phyloP scores from a whole-genome alignment of 768 basidiomycete genomes.

The Lactarius quietus region DNA sequence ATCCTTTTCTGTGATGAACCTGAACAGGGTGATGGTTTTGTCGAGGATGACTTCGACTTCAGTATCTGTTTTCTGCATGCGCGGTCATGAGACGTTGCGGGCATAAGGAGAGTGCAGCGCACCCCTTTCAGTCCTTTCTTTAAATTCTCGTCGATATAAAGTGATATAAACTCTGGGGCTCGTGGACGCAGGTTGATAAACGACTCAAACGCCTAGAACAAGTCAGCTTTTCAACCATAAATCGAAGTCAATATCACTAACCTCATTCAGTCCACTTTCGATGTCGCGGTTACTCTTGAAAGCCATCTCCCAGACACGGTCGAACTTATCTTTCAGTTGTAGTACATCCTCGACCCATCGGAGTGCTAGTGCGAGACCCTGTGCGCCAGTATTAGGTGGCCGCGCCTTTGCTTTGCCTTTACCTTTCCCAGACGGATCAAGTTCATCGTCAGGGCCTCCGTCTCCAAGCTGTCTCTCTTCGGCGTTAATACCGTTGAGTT shows the following conservation, averaged over 20 bases:
- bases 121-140: slow-evolving; percentile 94
- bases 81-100: slow-evolving; percentile 5
- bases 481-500: slow-evolving; percentile 62
- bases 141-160: slow-evolving; percentile 96
- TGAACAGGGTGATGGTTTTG: slow-evolving; percentile 94
- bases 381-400: slow-evolving; percentile 37
- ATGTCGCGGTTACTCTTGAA: slow-evolving; percentile 72
- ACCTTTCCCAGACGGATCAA: slow-evolving; percentile 38
- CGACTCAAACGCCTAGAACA: slow-evolving; percentile 76
- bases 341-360: slow-evolving; percentile 94
- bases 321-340: slow-evolving; percentile 89
- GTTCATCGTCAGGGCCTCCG: slow-evolving; percentile 36
- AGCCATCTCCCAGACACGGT: slow-evolving; percentile 63
- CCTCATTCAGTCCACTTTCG: slow-evolving; percentile 83
- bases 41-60: slow-evolving; percentile 90
- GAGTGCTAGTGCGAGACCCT: slow-evolving; percentile 60
- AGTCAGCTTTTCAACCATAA: neutral
- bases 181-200: slow-evolving; percentile 88
- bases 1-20: slow-evolving; percentile 93
- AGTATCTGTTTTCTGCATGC: slow-evolving; percentile 80
- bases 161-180: slow-evolving; percentile 89
- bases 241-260: slow-evolving; percentile 30
- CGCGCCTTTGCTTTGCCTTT: slow-evolving; percentile 53
- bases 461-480: slow-evolving; percentile 36
- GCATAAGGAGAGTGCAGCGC: slow-evolving; percentile 33